Evolutionary conservation across 495 filamentous ascomycete genomes (phyloP).

Genomic region (Hapsidospora chrysogenum): DNA sequence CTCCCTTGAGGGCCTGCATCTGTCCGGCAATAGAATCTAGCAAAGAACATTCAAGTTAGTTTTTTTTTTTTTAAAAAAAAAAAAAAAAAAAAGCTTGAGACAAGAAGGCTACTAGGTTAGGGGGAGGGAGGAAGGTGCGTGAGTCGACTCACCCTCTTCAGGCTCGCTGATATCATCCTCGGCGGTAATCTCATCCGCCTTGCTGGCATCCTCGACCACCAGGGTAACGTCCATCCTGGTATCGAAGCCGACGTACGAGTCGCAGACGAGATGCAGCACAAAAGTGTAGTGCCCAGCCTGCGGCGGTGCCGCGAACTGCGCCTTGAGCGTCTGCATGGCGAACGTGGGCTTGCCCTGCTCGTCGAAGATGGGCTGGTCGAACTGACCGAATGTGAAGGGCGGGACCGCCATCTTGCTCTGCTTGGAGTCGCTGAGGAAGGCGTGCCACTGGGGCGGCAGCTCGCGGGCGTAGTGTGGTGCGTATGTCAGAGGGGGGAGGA

Average conservation of each 20-base stretch:
- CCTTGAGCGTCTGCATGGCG: constrained; percentile 85
- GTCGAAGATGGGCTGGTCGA: constrained; percentile 68
- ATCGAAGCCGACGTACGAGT: constrained; percentile 88
- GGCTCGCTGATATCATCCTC: constrained; percentile 95
- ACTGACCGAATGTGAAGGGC: constrained; percentile 76
- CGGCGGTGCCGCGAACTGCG: constrained; percentile 92
- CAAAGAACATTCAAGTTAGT: constrained; percentile 10
- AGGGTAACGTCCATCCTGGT: constrained; percentile 76
- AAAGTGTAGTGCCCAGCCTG: constrained; percentile 87
- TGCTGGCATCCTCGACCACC: constrained; percentile 76
- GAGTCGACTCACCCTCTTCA: constrained; percentile 64
- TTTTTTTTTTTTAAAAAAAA: constrained; percentile 8
- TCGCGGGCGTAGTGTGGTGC: constrained; percentile 83
- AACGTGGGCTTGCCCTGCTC: constrained; percentile 77
- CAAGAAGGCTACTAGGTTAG: neutral
- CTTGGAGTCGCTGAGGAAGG: constrained; percentile 86
- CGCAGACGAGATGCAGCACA: constrained; percentile 78
- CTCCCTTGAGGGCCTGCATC: constrained; percentile 77
- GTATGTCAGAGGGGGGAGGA: constrained; percentile 67
- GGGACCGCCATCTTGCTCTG: constrained; percentile 90
- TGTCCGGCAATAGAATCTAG: constrained; percentile 87
- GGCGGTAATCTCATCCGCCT: constrained; percentile 60
- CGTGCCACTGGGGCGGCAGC: constrained; percentile 77
- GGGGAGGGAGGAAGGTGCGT: neutral
- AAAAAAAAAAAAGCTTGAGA: too few species aligned